phyloP scores from a whole-genome alignment of 805 yeast species.

The Kuraishia molischiana region DNA sequence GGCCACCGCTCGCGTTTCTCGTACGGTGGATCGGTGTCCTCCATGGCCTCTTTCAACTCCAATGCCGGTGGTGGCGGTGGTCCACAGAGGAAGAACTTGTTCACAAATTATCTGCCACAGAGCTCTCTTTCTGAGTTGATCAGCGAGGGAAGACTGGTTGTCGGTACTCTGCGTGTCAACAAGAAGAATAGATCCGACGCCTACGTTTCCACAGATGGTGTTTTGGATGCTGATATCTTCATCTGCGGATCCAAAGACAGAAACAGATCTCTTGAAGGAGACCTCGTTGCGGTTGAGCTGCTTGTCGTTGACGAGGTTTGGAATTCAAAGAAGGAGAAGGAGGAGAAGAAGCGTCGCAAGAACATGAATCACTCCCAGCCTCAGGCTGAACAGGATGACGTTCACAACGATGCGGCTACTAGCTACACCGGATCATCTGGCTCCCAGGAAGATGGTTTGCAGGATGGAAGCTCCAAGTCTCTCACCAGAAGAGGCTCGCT shows the following conservation, averaged over 20 bases:
- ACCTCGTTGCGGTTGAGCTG: constrained; percentile 90
- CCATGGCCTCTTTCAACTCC: constrained; percentile 25
- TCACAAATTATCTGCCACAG: constrained; percentile 95
- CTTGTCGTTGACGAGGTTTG: constrained; percentile 95
- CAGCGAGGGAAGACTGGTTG: constrained; percentile 82
- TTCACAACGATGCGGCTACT: constrained; percentile 75
- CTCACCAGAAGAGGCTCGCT: constrained; percentile 79
- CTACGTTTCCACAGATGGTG: constrained; percentile 94
- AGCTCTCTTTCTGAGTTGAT: constrained; percentile 83
- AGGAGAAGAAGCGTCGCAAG: constrained; percentile 90
- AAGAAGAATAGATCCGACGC: constrained; percentile 97
- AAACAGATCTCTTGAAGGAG: constrained; percentile 95
- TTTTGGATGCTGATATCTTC: constrained; percentile 92
- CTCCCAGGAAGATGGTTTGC: constrained; percentile 17
- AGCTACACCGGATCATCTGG: constrained; percentile 19
- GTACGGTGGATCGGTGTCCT: constrained; percentile 53
- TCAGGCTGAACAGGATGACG: constrained; percentile 44
- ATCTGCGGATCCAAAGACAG: constrained; percentile 98
- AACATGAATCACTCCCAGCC: constrained; percentile 28
- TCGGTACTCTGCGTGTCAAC: constrained; percentile 89
- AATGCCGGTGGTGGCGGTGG: constrained; percentile 31
- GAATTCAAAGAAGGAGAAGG: constrained; percentile 93
- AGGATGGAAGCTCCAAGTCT: constrained; percentile 16
- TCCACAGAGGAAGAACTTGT: constrained; percentile 61
- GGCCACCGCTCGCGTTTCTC: constrained; percentile 77